These are phyloP conservation scores for Coriolopsis trogii DNA, from an alignment of 1,284 basidiomycete species.

Conservation along the genomic window DNA sequence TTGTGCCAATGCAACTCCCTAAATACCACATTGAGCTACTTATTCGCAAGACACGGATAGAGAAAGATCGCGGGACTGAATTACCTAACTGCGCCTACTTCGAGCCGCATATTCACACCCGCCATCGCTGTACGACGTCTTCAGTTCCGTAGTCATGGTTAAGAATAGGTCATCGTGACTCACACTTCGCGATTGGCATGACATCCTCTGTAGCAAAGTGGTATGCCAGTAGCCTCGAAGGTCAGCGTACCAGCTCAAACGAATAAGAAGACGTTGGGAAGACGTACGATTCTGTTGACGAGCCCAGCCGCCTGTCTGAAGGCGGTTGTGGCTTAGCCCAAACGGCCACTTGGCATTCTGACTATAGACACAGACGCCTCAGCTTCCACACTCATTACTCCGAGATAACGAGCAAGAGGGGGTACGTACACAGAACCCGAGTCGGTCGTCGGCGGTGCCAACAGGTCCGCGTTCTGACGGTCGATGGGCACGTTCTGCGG, in stretches of 20 bases:
- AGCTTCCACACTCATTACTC: neutral
- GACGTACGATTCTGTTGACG: conserved; percentile 62
- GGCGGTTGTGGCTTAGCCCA: conserved; percentile 64
- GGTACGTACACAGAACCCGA: conserved; percentile 56
- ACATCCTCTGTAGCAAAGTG: conserved; percentile 42
- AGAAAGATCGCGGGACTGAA: conserved; percentile 13
- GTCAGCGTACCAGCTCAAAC: too few relatives aligned
- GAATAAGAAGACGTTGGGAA: neutral
- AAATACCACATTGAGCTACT: neutral
- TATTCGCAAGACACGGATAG: neutral
- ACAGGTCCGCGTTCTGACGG: conserved; percentile 60
- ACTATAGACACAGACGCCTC: conserved; percentile 32
- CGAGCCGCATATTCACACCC: conserved; percentile 71
- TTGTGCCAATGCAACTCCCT: conserved; percentile 79
- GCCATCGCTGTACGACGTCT: conserved; percentile 50
- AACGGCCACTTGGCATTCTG: conserved; percentile 74
- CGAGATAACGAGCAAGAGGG: neutral
- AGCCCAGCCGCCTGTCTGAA: conserved; percentile 75
- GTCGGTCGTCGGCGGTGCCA: conserved; percentile 70
- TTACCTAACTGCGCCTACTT: conserved; percentile 64
- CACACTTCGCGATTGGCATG: conserved; percentile 65
- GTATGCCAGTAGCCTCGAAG: too few relatives aligned
- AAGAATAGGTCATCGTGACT: conserved; percentile 14
- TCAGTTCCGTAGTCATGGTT: neutral
- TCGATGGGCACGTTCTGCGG: conserved; percentile 56